Evolutionary conservation across 2,329 filamentous ascomycete genomes (phyloP).

Genomic region (Apiospora hydei): DNA sequence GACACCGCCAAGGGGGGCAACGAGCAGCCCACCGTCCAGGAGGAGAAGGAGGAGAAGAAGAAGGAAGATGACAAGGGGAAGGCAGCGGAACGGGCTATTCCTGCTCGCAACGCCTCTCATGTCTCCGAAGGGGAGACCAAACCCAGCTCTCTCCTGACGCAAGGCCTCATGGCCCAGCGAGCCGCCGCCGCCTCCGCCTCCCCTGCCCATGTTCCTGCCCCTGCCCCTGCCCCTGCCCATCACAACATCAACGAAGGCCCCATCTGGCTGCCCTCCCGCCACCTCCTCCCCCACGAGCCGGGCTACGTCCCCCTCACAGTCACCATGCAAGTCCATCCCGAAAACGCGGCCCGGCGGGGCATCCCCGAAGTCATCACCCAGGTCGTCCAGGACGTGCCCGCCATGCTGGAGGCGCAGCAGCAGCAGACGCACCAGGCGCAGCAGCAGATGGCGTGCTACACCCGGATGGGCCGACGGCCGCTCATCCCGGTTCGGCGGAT

Average conservation of each 20-base stretch:
- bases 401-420: not conserved
- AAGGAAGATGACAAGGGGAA: not conserved
- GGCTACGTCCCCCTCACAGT: too few species aligned
- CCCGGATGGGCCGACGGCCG: not conserved
- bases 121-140: not conserved
- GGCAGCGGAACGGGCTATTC: not conserved
- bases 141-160: constrained; percentile 2
- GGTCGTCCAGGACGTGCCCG: not conserved
- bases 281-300: too few species aligned
- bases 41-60: not conserved
- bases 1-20: not conserved
- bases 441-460: not conserved
- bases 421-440: not conserved
- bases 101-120: not conserved
- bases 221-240: not conserved
- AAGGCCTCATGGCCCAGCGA: not conserved
- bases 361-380: not conserved
- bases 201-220: not conserved
- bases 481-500: not conserved
- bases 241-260: not conserved
- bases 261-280: not conserved
- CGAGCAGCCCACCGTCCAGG: not conserved
- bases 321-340: not conserved
- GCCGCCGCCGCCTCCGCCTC: not conserved
- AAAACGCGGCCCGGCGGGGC: not conserved